Evolutionary conservation across 768 basidiomycete genomes (phyloP), one percentile per base, ranked within the genome.

Genomic region (Suillus paluster): DNA sequence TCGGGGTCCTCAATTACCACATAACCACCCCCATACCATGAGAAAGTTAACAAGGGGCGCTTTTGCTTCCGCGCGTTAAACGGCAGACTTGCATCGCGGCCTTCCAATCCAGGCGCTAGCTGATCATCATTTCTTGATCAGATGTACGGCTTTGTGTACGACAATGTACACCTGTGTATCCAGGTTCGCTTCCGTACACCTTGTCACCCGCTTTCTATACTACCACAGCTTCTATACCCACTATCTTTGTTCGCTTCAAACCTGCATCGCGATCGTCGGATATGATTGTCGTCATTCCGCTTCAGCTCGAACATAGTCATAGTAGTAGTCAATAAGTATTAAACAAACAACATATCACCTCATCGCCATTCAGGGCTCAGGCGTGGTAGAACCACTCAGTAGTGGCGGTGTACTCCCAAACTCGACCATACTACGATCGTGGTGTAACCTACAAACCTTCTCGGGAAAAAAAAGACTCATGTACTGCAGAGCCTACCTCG

Each of bases 11-110:
- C 15, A 1, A 36, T 60, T 39, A 63, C 41, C 61, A 39, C 42
- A 27, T 46, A 60, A 56, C 61, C 63, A 69, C 70, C 66, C 46
- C 72, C 61, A 58, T 68, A 21, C 52, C 64, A 58, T 70, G 70
- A 63, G 69, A 70, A 70, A n/a, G 34, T 23, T 55, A 56, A 39
- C 56, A 61, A 66, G 57, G 68, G 66, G 59, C 39, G 33, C 38
- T 58, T 72, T 73, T 73, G 70, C 58, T 69, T 63, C 70, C 70
- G 70, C 59, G 36, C 54, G 39, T 46, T 55, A 38, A 42, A 61
- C 60, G 60, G 60, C 58, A 59, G 23, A 19, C 34, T 38, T 39
- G 25, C 49, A 44, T 52, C 70, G 66, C 71, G 64, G 62, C 53
- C 57, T 66, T 17, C 71, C 71, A 63, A 55, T 63, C 56, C 59